These are phyloP conservation scores for Trichophyton rubrum DNA, from an alignment of 2,329 filamentous ascomycete species.

Conservation along the genomic window DNA sequence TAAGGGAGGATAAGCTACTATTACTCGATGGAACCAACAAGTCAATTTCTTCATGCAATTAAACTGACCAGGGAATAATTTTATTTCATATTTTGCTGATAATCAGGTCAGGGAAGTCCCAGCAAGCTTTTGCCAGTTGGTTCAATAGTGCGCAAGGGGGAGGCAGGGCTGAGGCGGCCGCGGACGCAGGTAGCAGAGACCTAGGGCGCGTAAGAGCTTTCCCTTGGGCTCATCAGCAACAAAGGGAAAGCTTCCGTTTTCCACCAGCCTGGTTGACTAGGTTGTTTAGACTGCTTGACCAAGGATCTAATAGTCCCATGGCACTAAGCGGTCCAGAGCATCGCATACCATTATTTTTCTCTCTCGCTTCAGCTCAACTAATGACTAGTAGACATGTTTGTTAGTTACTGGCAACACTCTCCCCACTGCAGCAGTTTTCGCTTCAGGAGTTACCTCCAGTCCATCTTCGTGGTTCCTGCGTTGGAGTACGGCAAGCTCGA, in stretches of 20 bases:
- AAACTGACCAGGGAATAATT: background rate
- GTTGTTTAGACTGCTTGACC: background rate
- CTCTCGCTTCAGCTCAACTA: background rate
- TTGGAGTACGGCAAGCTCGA: constrained; percentile 1
- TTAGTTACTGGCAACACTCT: background rate
- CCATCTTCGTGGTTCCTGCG: background rate
- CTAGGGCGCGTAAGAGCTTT: background rate
- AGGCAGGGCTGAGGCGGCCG: background rate
- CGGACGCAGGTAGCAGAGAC: background rate
- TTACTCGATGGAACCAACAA: background rate
- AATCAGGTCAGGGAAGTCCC: background rate
- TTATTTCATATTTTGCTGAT: background rate
- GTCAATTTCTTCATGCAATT: background rate
- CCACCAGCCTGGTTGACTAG: background rate
- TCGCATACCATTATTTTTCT: no score
- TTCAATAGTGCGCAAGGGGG: background rate
- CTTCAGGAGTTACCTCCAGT: no score
- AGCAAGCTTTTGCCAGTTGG: background rate
- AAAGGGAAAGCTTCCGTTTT: background rate
- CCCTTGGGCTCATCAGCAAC: background rate
- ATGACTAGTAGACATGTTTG: background rate
- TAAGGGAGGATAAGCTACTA: background rate
- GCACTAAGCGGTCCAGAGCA: background rate
- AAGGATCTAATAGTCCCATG: background rate
- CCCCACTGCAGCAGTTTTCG: background rate